Percentiles rank a stretch among this genome's conserved stretches.
phyloP scores from a whole-genome alignment of 768 basidiomycete species.

The Boletales sp. region DNA sequence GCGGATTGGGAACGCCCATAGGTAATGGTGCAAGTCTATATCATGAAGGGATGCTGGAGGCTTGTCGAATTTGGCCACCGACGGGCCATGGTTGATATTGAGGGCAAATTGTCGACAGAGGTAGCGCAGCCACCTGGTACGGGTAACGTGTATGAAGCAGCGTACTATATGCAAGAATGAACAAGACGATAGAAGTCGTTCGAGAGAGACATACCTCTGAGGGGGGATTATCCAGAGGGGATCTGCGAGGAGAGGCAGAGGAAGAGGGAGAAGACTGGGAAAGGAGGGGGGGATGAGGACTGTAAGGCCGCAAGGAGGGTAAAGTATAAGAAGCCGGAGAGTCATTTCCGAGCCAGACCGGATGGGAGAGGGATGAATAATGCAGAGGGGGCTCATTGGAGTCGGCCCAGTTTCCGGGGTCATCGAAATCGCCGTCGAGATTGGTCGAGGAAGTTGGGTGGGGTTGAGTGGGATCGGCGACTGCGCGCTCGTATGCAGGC shows the following conservation, averaged over 20 bases:
- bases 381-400: conserved; percentile 16
- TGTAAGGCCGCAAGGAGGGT: conserved; percentile 28
- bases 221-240: conserved; percentile 19
- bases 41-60: conserved; percentile 31
- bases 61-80: conserved; percentile 35
- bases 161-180: conserved; percentile 18
- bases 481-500: conserved; percentile 23
- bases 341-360: conserved; percentile 29
- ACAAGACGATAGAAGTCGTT: not conserved
- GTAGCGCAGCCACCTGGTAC: conserved; percentile 26
- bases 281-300: conserved; percentile 23
- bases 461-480: conserved; percentile 15
- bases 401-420: conserved; percentile 22
- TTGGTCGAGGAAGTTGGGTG: conserved; percentile 9
- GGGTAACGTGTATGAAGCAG: conserved; percentile 23
- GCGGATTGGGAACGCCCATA: not conserved
- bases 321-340: conserved; percentile 26
- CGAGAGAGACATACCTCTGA: conserved; percentile 23
- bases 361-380: conserved; percentile 21
- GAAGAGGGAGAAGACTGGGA: conserved; percentile 26
- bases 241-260: conserved; percentile 24
- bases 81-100: conserved; percentile 35
- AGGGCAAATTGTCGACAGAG: conserved; percentile 30
- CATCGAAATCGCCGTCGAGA: conserved; percentile 16
- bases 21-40: conserved; percentile 24